phyloP scores from a whole-genome alignment of 371 early-diverging fungal species.

The Polyrhizophydium stewartii region DNA sequence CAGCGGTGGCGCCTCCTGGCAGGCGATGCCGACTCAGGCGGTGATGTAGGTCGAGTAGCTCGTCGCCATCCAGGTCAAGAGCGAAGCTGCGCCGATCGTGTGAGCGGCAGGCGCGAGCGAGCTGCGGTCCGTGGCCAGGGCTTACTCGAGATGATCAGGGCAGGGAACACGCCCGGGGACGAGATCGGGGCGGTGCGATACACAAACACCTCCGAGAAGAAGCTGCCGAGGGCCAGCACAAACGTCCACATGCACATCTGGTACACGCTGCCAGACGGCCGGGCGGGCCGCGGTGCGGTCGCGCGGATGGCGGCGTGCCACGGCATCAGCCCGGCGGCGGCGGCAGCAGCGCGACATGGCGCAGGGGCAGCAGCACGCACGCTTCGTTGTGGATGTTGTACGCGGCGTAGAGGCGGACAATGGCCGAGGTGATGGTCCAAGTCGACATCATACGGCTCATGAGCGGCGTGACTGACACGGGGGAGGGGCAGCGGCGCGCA shows the following conservation, averaged over 20 bases:
- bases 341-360: neutral
- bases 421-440: slow-evolving; percentile 72
- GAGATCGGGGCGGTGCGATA: slow-evolving; percentile 56
- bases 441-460: slow-evolving; percentile 71
- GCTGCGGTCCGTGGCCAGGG: too few species aligned
- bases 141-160: slow-evolving; percentile 66
- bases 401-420: slow-evolving; percentile 72
- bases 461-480: slow-evolving; percentile 60
- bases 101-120: too few species aligned
- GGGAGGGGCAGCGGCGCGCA: too few species aligned
- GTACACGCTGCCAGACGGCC: slow-evolving; percentile 53
- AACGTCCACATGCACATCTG: slow-evolving; percentile 68
- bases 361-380: slow-evolving; percentile 44
- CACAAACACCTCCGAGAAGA: slow-evolving; percentile 61
- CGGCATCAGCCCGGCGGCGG: neutral
- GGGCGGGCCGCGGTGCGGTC: neutral
- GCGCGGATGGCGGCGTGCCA: neutral
- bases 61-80: neutral
- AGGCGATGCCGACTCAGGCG: too few species aligned
- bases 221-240: slow-evolving; percentile 65
- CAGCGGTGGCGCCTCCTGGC: too few species aligned
- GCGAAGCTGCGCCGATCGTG: neutral
- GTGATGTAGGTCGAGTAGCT: too few species aligned
- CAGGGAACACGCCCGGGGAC: slow-evolving; percentile 61
- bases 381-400: slow-evolving; percentile 65